phyloP scores from a whole-genome alignment of 257 asterid species.

The Phtheirospermum japonicum region DNA sequence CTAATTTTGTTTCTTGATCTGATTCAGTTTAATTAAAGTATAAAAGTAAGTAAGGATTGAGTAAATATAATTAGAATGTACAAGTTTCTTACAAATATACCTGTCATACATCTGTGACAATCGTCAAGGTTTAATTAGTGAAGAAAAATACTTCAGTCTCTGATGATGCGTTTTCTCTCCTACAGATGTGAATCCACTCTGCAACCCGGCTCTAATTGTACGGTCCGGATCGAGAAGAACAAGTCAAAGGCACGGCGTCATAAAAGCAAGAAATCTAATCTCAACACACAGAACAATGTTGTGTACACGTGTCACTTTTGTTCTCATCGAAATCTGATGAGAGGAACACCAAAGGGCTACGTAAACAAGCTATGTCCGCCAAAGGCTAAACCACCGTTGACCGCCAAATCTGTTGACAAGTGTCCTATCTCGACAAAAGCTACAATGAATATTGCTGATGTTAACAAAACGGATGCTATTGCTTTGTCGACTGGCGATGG shows the following conservation, averaged over 20 bases:
- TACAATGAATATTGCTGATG: conserved; percentile 3
- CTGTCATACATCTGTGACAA: background rate
- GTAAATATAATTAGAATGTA: background rate
- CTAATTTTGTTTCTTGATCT: too few species aligned
- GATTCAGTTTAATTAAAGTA: too few species aligned
- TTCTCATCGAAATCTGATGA: conserved; percentile 53
- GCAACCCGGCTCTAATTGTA: conserved; percentile 64
- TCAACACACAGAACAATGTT: conserved; percentile 44
- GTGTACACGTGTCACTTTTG: conserved; percentile 69
- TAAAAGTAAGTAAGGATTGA: background rate
- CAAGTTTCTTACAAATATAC: background rate
- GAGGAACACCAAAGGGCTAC: conserved; percentile 71
- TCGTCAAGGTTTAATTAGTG: background rate
- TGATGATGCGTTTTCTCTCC: conserved; percentile 25
- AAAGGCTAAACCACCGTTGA: conserved; percentile 34
- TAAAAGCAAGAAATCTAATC: conserved; percentile 36
- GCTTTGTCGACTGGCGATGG: conserved; percentile 32
- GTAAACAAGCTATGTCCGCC: conserved; percentile 48
- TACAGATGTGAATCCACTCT: conserved; percentile 74
- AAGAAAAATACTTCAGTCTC: background rate
- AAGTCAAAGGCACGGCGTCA: conserved; percentile 30
- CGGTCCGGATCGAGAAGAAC: conserved; percentile 53
- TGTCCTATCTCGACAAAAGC: conserved; percentile 20
- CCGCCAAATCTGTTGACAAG: conserved; percentile 19
- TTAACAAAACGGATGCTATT: conserved; percentile 17